Base-by-base conservation (phyloP, 768 basidiomycete species). In the Tricholoma hemisulphureum region DNA sequence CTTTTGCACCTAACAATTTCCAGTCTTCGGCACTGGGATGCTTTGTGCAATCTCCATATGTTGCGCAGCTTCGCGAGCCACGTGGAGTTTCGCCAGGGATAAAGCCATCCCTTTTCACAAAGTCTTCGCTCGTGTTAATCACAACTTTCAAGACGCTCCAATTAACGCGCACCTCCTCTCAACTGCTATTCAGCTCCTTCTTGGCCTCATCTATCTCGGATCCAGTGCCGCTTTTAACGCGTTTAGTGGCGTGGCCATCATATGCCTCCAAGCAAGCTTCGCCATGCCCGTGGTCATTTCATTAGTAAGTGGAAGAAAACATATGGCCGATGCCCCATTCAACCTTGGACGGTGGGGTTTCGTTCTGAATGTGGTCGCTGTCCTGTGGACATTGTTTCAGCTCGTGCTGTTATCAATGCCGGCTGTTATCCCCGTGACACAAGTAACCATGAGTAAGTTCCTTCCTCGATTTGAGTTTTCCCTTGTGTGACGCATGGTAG, bases 1-100 rank as follows among this genome's bases (percentile, higher is more conserved):
- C 10, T 31, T 29, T 1, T 29, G 7, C 10, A 50, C 34, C 14
- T 55, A 51, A 9, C 50, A 67, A 59, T 26, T 57, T n/a, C 51
- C 55, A 75, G 84, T 87, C 61, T 83, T 85, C 53, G 81, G 79
- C 9, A 71, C 81, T 50, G 78, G 77, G 8, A 70, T 85, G 59
- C 87, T 88, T 71, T 87, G 86, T 54, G 79, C 83, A 35, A 82
- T 88, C 56, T 87, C 87, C 16, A 83, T 84, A 59, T 81, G 81
- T 37, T 86, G 83, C 53, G 86, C 85, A 8, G 83, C 86, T 34
- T 87, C 86, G 11, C 82, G 87, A 16, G 82, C 83, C 28, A 87
- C 86, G 2, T 88, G 86, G 87, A 83, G 83, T 46, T 88, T 89
- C 67, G 83, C 86, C 0, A 78, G 87, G 2, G 87, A 88, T 71